Percentiles rank a stretch among this genome's conserved stretches.
phyloP scores from a whole-genome alignment of 768 basidiomycete species.

The Auricularia cornea region DNA sequence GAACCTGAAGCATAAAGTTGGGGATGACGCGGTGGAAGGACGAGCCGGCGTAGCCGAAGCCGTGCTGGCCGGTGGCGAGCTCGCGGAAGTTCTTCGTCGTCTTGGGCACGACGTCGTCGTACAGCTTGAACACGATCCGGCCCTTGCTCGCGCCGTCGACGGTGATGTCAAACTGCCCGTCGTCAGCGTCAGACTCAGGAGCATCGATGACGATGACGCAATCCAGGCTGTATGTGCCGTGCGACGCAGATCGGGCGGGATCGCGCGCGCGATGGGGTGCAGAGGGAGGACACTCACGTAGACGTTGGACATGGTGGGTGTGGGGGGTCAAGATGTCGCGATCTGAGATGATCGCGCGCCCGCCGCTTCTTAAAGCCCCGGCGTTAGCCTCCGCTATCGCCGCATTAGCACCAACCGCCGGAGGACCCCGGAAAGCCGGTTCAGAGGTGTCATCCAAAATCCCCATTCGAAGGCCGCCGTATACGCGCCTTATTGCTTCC shows the following conservation, averaged over 20 bases:
- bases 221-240: too few relatives aligned
- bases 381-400: too few relatives aligned
- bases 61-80: constrained; percentile 7
- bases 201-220: constrained; percentile 19
- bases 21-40: constrained; percentile 65
- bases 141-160: not conserved
- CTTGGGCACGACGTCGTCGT: constrained; percentile 65
- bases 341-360: not conserved
- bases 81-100: constrained; percentile 34
- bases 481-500: too few relatives aligned
- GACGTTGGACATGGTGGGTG: not conserved
- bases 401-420: too few relatives aligned
- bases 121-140: constrained; percentile 73
- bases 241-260: not conserved
- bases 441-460: too few relatives aligned
- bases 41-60: constrained; percentile 36
- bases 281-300: not conserved
- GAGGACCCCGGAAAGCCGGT: too few relatives aligned
- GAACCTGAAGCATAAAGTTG: constrained; percentile 79
- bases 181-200: too few relatives aligned
- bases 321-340: not conserved
- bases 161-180: not conserved
- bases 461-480: too few relatives aligned
- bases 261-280: not conserved
- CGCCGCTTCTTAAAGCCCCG: not conserved